phyloP scores from a whole-genome alignment of 352 stramenopile species.

The Phytopythium helicoides region DNA sequence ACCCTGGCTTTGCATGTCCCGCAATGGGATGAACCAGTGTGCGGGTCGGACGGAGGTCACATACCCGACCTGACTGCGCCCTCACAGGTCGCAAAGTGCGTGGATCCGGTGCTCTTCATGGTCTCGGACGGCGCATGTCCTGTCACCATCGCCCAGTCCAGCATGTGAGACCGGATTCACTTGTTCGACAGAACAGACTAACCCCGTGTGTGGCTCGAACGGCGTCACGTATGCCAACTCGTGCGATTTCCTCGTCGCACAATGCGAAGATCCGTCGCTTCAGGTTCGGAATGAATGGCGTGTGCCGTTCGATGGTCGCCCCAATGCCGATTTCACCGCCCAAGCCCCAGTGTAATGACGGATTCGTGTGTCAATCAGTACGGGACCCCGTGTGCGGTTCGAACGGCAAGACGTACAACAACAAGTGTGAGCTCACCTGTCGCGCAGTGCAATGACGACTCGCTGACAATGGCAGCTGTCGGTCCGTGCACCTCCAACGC shows the following conservation, averaged over 20 bases:
- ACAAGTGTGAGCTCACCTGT: slow-evolving; percentile 40
- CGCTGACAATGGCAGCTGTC: slow-evolving; percentile 7
- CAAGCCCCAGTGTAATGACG: neutral
- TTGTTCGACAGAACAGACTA: neutral
- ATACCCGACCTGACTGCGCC: too few relatives aligned
- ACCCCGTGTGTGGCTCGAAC: slow-evolving; percentile 23
- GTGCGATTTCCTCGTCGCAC: slow-evolving; percentile 10
- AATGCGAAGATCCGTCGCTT: slow-evolving; percentile 11
- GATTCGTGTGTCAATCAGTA: slow-evolving; percentile 24
- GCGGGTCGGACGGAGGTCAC: too few relatives aligned
- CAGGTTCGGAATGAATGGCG: slow-evolving; percentile 8
- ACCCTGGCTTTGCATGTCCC: too few relatives aligned
- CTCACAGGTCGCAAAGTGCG: too few relatives aligned
- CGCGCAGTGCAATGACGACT: slow-evolving; percentile 25
- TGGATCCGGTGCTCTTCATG: too few relatives aligned
- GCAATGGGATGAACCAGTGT: too few relatives aligned
- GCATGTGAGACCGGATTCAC: neutral
- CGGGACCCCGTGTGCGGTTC: slow-evolving; percentile 26
- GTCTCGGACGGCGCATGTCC: too few relatives aligned
- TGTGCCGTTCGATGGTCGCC: slow-evolving; percentile 9
- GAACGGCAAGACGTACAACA: slow-evolving; percentile 51
- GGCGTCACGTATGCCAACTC: slow-evolving; percentile 18
- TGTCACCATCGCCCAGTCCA: neutral
- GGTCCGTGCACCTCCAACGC: neutral
- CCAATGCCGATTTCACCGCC: too few relatives aligned